Evolutionary conservation across 768 basidiomycete genomes (phyloP).

Genomic region (Kwoniella sp.): DNA sequence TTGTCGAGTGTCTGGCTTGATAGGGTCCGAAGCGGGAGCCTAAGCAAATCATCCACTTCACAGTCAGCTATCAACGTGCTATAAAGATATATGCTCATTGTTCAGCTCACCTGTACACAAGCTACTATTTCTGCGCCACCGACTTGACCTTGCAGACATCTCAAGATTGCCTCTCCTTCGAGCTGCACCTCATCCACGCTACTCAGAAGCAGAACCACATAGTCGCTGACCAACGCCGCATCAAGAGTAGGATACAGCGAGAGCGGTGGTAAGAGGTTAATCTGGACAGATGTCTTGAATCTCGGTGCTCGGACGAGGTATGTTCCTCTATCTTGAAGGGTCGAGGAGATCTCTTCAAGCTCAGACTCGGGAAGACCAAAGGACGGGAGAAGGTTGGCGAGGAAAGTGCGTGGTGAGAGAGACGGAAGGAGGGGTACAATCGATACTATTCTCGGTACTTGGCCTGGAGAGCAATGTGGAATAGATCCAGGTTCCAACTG

Average conservation of each 20-base stretch:
- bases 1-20: constrained; percentile 61
- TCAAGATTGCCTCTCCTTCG: constrained; percentile 84
- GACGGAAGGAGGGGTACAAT: constrained; percentile 80
- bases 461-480: constrained; percentile 58
- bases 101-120: constrained; percentile 64
- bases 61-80: background rate
- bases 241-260: constrained; percentile 77
- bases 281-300: constrained; percentile 88
- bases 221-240: constrained; percentile 84
- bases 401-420: constrained; percentile 62
- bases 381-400: constrained; percentile 64
- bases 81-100: background rate
- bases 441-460: constrained; percentile 75
- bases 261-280: constrained; percentile 73
- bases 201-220: constrained; percentile 81
- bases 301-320: constrained; percentile 68
- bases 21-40: constrained; percentile 56
- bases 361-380: constrained; percentile 63
- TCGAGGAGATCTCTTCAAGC: constrained; percentile 25
- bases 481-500: too few relatives aligned
- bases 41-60: constrained; percentile 8
- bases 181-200: constrained; percentile 75
- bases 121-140: constrained; percentile 83
- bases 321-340: constrained; percentile 15
- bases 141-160: constrained; percentile 78